Conservation (phyloP, 306 rosid species). For the Citrullus amarus region DNA sequence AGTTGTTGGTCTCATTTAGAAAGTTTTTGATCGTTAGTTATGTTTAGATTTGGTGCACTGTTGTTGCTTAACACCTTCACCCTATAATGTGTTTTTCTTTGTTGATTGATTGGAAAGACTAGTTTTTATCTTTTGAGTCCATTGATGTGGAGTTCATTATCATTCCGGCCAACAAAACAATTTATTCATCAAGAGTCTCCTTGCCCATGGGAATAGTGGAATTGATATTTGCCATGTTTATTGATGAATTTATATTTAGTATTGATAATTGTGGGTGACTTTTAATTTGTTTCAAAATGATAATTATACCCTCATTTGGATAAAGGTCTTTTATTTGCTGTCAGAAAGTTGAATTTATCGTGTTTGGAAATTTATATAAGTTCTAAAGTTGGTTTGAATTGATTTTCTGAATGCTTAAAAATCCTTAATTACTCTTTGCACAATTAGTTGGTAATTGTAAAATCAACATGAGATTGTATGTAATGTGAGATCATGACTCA, state of each 20-base stretch:
- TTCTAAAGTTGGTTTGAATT: no score
- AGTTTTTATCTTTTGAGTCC: not conserved
- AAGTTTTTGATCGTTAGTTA: constrained; percentile 9
- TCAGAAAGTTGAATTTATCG: no score
- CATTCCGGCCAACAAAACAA: not conserved
- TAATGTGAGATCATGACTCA: no score
- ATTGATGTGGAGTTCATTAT: not conserved
- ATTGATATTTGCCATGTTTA: not conserved
- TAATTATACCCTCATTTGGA: not conserved
- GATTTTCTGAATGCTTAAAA: no score
- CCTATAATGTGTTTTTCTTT: not conserved
- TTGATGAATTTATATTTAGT: not conserved
- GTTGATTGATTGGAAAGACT: constrained; percentile 1
- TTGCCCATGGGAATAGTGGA: not conserved
- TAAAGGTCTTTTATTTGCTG: no score
- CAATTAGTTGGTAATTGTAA: no score
- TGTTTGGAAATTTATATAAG: no score
- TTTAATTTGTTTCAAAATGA: not conserved
- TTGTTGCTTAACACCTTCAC: not conserved
- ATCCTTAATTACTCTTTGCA: no score
- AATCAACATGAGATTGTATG: no score
- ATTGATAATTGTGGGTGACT: not conserved
- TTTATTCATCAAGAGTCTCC: not conserved
- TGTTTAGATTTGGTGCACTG: not conserved
- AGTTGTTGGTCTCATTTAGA: not conserved